Evolutionary conservation across 179 eudicot species (phyloP).

Genomic region (Silene noctiflora): DNA sequence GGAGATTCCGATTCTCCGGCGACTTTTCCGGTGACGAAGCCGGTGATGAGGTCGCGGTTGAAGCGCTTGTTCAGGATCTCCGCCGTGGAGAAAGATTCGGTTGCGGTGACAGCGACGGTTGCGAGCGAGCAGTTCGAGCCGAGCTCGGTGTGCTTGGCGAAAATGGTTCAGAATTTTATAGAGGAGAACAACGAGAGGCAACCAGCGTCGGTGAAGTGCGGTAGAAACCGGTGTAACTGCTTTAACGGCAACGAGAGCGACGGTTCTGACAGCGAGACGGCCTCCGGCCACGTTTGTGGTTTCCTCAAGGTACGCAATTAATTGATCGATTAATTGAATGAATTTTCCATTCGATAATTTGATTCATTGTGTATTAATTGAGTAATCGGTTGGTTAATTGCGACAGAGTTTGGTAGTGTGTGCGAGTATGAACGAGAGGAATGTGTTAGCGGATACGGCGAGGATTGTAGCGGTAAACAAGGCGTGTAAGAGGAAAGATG

Average conservation of each 20-base stretch:
- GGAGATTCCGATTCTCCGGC: constrained; percentile 11
- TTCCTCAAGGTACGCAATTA: constrained; percentile 55
- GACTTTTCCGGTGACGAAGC: constrained; percentile 20
- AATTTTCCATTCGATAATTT: no score
- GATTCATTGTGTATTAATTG: no score
- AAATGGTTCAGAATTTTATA: constrained; percentile 88
- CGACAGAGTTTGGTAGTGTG: constrained; percentile 66
- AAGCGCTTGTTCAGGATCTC: constrained; percentile 62
- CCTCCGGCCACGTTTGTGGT: constrained; percentile 43
- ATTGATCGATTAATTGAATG: not conserved
- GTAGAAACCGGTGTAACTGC: constrained; percentile 77
- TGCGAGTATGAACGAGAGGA: constrained; percentile 58
- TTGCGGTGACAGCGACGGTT: constrained; percentile 18
- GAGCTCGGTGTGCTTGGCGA: constrained; percentile 79
- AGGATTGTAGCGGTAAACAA: constrained; percentile 59
- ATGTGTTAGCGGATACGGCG: constrained; percentile 73
- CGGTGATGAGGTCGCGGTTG: constrained; percentile 69
- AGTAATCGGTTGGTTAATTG: not conserved
- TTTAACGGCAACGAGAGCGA: constrained; percentile 78
- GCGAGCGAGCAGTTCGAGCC: constrained; percentile 56
- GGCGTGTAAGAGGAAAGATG: constrained; percentile 60
- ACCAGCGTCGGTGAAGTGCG: not conserved
- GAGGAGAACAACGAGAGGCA: constrained; percentile 58
- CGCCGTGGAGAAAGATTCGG: constrained; percentile 1
- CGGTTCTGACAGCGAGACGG: constrained; percentile 68